Evolutionary conservation across 768 basidiomycete species (phyloP).

Genomic region (Suillus discolor): DNA sequence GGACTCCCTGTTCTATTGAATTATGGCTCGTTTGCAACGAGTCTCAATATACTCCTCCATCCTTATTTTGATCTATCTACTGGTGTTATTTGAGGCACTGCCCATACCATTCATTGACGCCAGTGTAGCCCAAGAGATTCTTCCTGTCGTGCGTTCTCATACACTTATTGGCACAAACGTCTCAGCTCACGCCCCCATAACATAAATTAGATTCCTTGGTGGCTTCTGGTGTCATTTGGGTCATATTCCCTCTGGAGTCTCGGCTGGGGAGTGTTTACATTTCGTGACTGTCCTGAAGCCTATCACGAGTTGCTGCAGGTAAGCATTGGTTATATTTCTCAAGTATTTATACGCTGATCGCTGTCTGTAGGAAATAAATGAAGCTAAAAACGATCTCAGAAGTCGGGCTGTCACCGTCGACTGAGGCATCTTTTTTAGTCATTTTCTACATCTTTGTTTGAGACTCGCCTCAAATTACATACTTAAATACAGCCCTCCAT

Average conservation of each 20-base stretch:
- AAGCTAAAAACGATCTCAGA: conserved; percentile 60
- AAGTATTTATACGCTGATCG: neutral
- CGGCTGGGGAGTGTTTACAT: conserved; percentile 73
- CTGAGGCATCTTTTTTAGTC: conserved; percentile 23
- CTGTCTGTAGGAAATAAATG: conserved; percentile 54
- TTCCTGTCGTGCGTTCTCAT: conserved; percentile 57
- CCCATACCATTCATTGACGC: conserved; percentile 56
- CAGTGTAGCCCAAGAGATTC: conserved; percentile 46
- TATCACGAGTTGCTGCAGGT: conserved; percentile 69
- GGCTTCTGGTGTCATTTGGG: conserved; percentile 78
- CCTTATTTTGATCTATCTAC: conserved; percentile 51
- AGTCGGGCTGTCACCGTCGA: conserved; percentile 64
- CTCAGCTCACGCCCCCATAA: neutral
- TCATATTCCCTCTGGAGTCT: conserved; percentile 79
- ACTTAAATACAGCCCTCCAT: neutral
- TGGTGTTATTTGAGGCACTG: conserved; percentile 55
- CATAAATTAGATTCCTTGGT: conserved; percentile 71
- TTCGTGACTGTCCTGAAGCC: conserved; percentile 79
- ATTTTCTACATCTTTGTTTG: neutral
- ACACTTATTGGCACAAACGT: neutral
- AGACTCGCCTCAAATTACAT: neutral
- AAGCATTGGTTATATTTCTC: conserved; percentile 26
- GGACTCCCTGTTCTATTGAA: neutral
- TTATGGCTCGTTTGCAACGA: conserved; percentile 66
- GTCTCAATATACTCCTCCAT: conserved; percentile 49